Base-by-base conservation (phyloP, 1,284 basidiomycete genomes). In the Macrocystidia cucumis region DNA sequence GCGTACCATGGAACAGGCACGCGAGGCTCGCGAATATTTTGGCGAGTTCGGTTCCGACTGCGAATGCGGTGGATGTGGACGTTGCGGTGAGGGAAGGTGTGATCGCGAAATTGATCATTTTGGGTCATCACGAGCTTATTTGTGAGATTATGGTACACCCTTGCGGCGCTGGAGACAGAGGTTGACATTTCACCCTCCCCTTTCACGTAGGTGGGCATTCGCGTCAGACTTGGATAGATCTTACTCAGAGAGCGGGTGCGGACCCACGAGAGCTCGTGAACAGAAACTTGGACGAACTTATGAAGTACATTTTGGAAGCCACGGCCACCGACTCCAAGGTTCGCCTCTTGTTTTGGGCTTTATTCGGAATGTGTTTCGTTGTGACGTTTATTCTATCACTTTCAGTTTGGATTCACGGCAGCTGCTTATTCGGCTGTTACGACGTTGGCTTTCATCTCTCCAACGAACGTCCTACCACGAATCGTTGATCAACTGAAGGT, bases 221-320 rank as follows among this genome's bases (percentile, higher is more conserved):
- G 5, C 68, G 75, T 14, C 74, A 78, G 39, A 70, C 78, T 1
- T 97, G 91, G 91, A 84, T 95, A 42, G 87, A 91, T 35, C 46
- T 90, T 3, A 84, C 83, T 35, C 82, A 89, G 47, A 70, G 68
- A 37, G 78, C 80, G 0, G 56, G 65, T 2, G 51, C 74, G 4
- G 85, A 91, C 54, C 89, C 91, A 1, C 70, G 73, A 22, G 63
- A 70, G 8, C 52, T 88, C 2, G 67, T 85, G 9, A 60, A 57
- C 8, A 59, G 54, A 12, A 61, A 75, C 34, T 34, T 77, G 2
- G 67, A 78, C 35, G 55, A 53, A 9, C 52, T 87, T 5, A 45
- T 86, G 37, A 53, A 61, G 8, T 55, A 66, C 2, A 55, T 84
- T 4, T 49, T 80, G 17, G 59, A 60, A 32, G 65, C 68, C 1